phyloP scores from a whole-genome alignment of 2,329 filamentous ascomycete genomes.

The Knufia fluminis region DNA sequence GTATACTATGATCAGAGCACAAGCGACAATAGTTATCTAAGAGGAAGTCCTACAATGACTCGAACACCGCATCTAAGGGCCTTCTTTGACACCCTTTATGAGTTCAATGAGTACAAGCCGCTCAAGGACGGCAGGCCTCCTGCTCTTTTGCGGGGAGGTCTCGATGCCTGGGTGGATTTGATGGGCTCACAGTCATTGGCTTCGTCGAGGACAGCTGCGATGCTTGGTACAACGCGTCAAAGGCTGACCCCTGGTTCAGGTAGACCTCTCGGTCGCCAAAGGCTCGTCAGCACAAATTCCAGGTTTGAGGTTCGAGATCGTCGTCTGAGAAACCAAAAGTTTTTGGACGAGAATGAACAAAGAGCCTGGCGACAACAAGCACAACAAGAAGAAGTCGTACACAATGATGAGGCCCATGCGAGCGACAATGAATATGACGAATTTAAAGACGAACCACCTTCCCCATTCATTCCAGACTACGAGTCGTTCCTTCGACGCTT shows the following conservation, averaged over 20 bases:
- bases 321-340: conserved; percentile 53
- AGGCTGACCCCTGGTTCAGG: conserved; percentile 29
- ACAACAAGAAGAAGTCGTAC: conserved; percentile 52
- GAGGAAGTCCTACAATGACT: conserved; percentile 37
- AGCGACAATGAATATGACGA: conserved; percentile 35
- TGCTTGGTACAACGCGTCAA: conserved; percentile 37
- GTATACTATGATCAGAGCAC: conserved; percentile 78
- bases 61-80: conserved; percentile 54
- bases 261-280: conserved; percentile 45
- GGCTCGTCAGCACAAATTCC: conserved; percentile 41
- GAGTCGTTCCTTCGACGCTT: conserved; percentile 79
- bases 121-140: conserved; percentile 57
- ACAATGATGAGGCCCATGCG: conserved; percentile 34
- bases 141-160: conserved; percentile 68
- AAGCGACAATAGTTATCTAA: conserved; percentile 48
- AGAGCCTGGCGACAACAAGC: conserved; percentile 70
- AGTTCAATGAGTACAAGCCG: conserved; percentile 73
- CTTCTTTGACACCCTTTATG: conserved; percentile 68
- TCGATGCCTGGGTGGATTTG: conserved; percentile 80
- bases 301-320: conserved; percentile 48
- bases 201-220: conserved; percentile 46
- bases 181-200: conserved; percentile 60
- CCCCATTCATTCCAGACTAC: conserved; percentile 56
- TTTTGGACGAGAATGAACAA: conserved; percentile 72
- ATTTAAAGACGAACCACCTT: conserved; percentile 40